A percentile compares a stretch with the other conserved stretches of the same genome.
These are phyloP conservation scores for Leptomonas pyrrhocoris DNA, from an alignment of 208 protist species.

Conservation along the genomic window DNA sequence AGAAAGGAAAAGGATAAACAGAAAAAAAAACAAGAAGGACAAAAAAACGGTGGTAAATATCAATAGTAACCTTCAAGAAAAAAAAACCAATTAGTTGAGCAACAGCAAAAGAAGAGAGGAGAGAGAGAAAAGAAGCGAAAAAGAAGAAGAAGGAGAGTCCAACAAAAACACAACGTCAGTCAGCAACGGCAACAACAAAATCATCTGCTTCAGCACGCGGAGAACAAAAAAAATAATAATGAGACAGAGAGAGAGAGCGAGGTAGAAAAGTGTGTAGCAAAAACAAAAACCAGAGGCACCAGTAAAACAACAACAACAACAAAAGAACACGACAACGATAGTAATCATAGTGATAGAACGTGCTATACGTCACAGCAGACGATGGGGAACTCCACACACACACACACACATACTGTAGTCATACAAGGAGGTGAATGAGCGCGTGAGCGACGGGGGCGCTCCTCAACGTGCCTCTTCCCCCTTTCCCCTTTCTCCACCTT, in stretches of 20 bases:
- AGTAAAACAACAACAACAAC: background rate
- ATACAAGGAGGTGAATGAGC: background rate
- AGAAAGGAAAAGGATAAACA: slow-evolving; percentile 5
- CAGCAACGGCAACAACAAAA: background rate
- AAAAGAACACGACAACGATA: slow-evolving; percentile 16
- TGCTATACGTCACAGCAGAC: background rate
- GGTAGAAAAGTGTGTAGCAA: slow-evolving; percentile 15
- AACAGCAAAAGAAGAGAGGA: background rate
- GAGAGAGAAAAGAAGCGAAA: background rate
- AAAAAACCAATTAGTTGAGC: background rate
- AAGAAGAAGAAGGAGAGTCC: background rate
- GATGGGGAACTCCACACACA: background rate
- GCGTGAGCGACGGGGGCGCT: background rate
- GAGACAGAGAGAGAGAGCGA: slow-evolving; percentile 4
- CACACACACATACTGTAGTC: slow-evolving; percentile 2
- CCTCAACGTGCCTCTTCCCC: background rate
- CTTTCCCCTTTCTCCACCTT: background rate
- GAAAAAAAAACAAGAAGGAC: slow-evolving; percentile 17
- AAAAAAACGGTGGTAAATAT: slow-evolving; percentile 1
- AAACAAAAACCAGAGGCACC: background rate
- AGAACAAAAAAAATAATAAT: slow-evolving; percentile 19
- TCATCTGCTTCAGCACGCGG: background rate
- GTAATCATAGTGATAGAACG: too few relatives aligned
- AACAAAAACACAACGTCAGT: background rate
- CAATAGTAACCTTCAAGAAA: background rate